Percentiles rank a stretch among this genome's conserved stretches.
phyloP scores from a whole-genome alignment of 257 asterid genomes.

The Hygrophila difformis region DNA sequence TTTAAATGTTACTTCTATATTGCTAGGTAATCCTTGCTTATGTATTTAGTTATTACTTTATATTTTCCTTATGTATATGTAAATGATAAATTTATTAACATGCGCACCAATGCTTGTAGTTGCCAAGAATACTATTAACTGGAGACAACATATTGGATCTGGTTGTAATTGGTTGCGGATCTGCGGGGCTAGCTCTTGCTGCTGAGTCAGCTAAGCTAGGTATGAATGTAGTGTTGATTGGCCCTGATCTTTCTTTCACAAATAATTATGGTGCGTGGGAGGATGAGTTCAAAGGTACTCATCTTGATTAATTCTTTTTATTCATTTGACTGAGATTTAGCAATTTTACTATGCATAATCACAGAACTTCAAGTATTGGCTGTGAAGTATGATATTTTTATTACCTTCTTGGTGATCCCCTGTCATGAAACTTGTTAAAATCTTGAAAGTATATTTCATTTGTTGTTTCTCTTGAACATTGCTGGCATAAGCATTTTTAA shows the following conservation, averaged over 20 bases:
- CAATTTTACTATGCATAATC: neutral
- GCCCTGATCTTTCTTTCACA: slow-evolving; percentile 99
- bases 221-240: slow-evolving; percentile 80
- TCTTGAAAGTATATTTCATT: too few species aligned
- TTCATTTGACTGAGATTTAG: slow-evolving; percentile 2
- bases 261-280: slow-evolving; percentile 99
- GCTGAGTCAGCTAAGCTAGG: slow-evolving; percentile 98
- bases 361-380: neutral
- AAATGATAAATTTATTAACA: too few species aligned
- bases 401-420: too few species aligned
- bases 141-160: slow-evolving; percentile 62
- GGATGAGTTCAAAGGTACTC: slow-evolving; percentile 93
- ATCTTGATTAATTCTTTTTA: slow-evolving; percentile 11
- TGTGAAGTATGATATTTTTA: neutral
- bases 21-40: too few species aligned
- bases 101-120: slow-evolving; percentile 47
- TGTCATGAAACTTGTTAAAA: neutral
- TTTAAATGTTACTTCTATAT: too few species aligned
- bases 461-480: too few species aligned
- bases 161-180: slow-evolving; percentile 97
- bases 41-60: too few species aligned
- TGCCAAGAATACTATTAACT: slow-evolving; percentile 43
- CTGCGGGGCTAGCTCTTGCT: slow-evolving; percentile 99
- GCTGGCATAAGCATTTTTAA: too few species aligned
- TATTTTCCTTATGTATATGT: too few species aligned